Evolutionary conservation across 2,329 filamentous ascomycete genomes (phyloP), one percentile per base, ranked within the genome.

Genomic region (Metarhizium anisopliae): DNA sequence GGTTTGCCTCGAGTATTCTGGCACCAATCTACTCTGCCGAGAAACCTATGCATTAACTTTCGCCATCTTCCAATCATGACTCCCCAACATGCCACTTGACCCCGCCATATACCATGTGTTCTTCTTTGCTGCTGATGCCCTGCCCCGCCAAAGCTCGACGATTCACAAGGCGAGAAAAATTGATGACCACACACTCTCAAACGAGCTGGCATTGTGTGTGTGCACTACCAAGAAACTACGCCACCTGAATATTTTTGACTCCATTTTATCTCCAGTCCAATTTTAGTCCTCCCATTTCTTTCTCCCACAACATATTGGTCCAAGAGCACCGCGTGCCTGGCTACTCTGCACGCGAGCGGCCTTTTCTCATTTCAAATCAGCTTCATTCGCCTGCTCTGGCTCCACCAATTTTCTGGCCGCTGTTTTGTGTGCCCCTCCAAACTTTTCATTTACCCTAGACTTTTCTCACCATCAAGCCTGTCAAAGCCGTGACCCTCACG

Each of bases 151-250:
- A 51, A 25, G 62, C 59, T 49, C 60, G 67, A 68, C 69, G 69
- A 72, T 70, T 72, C 70, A 73, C 64, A 68, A 63, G 53, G 56
- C 65, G 56, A 59, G 66, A 70, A 72, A 72, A 71, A 70, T 67
- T 67, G 70, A 69, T 72, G 70, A 72, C 70, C 68, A 68, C 62
- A 61, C 62, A 64, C 42, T 20, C 59, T 56, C 47, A 47, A 20
- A 45, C 40, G 35, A 36, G 56, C 59, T 58, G 54, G 58, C 55
- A 57, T 54, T 43, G 54, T 38, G 25, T 45, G 42, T 14, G 49
- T 47, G 25, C 59, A 59, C 59, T 58, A 57, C 52, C n/a, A 6
- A 25, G 42, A 16, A n/a, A 16, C 40, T 13, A 47, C 20, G 43
- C 43, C 43, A 47, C 43, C 40, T 14, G 35, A 13, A 36, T 36